These are phyloP conservation scores for Filobasidium wieringae DNA, from an alignment of 768 basidiomycete genomes.

Conservation along the genomic window DNA sequence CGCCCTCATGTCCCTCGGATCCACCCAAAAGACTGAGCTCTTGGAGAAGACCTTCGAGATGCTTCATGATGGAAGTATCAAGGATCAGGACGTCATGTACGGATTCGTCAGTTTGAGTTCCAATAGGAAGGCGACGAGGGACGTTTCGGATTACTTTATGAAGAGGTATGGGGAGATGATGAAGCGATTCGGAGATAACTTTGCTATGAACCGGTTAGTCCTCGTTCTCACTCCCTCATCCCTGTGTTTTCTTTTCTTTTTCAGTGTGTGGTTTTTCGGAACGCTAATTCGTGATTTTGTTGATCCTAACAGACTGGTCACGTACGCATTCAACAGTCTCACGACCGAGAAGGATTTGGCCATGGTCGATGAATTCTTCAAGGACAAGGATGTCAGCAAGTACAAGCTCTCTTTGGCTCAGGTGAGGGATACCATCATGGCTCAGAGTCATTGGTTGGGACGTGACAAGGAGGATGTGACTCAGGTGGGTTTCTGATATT, in stretches of 20 bases:
- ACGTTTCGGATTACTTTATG: constrained; percentile 54
- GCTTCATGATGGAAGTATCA: constrained; percentile 43
- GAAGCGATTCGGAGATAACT: constrained; percentile 59
- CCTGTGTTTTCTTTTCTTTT: too few species aligned
- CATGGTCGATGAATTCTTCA: constrained; percentile 59
- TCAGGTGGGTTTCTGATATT: constrained; percentile 24
- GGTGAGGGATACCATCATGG: constrained; percentile 36
- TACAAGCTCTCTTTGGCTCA: constrained; percentile 36
- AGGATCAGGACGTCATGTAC: constrained; percentile 43
- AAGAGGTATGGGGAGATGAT: constrained; percentile 39
- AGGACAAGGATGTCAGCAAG: constrained; percentile 44
- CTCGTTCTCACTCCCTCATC: background rate
- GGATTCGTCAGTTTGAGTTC: constrained; percentile 45
- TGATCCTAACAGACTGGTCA: constrained; percentile 17
- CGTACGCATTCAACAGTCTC: constrained; percentile 45
- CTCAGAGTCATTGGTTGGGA: constrained; percentile 34
- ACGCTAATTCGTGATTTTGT: constrained; percentile 3
- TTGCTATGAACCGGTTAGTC: constrained; percentile 26
- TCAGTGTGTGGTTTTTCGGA: too few species aligned
- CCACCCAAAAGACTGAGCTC: constrained; percentile 49
- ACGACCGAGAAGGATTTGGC: constrained; percentile 59
- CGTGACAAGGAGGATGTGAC: constrained; percentile 36
- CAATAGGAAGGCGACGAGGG: constrained; percentile 52
- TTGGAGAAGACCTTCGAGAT: constrained; percentile 54
- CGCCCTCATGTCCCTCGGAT: constrained; percentile 54